Evolutionary conservation across 1,284 basidiomycete genomes (phyloP), one percentile per base, ranked within the genome.

Genomic region (Ganoderma resinaceum): DNA sequence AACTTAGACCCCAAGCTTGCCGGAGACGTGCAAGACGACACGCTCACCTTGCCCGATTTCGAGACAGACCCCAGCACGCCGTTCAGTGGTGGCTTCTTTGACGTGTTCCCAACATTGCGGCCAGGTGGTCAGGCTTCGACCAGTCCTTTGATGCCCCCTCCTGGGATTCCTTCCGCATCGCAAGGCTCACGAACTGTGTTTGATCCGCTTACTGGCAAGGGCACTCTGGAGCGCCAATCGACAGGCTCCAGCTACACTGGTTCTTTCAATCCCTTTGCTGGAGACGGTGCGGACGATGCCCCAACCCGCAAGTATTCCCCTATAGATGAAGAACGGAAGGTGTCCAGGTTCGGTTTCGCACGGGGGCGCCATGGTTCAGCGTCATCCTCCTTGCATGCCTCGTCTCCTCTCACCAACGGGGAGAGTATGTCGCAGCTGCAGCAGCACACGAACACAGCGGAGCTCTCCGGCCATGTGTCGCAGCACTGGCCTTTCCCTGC

Each of bases 271-370:
- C 93, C 93, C 0, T 95, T 95, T 73, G 87, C 87, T 20, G 89
- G 92, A 65, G 77, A 82, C 7, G 78, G 72, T n/a, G 84, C 86
- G 18, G 88, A 90, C 31, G 75, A 77, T 16, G 64, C 57, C 55
- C 75, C 72, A 8, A 64, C 71, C 12, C 75, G 67, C 49, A 76
- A 72, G 26, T 82, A 78, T 63, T 78, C 81, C 46, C 79, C 81
- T 3, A 72, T 87, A 16, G 92, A 93, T 62, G 91, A 93, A 66
- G 91, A 93, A 65, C 83, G 92, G 66, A 91, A 91, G 73, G 86
- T 94, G 46, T 95, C 94, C 8, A 86, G 94, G 26, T 95, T 95
- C 79, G 92, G 90, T 23, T 96, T 96, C 78, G 94, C 94, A 12
- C 88, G 92, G 29, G 90, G 90, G 20, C 85, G 88, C 57, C 91